phyloP scores from a whole-genome alignment of 1,139 yeast genomes.

The Candida frijolesensis region DNA sequence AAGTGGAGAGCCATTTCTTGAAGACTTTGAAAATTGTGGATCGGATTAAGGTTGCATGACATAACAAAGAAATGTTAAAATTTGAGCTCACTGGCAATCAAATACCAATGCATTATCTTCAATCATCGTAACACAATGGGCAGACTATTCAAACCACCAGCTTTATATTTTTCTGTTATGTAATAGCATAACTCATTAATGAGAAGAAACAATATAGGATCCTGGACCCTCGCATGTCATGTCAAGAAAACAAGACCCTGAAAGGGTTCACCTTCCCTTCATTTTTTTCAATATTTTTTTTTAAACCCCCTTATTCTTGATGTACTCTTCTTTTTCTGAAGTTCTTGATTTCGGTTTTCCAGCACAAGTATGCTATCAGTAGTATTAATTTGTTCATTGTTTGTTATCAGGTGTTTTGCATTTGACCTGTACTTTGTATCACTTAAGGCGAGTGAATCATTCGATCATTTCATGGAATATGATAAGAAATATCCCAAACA shows the following conservation, averaged over 20 bases:
- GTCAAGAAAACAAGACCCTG: too few species aligned
- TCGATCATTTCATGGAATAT: slow-evolving; percentile 42
- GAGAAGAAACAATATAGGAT: too few species aligned
- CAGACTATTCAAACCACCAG: too few species aligned
- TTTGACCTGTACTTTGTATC: slow-evolving; percentile 27
- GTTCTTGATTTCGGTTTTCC: not conserved
- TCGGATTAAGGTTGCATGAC: not conserved
- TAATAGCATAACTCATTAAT: too few species aligned
- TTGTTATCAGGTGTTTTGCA: slow-evolving; percentile 4
- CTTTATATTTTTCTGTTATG: too few species aligned
- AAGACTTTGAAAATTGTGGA: not conserved
- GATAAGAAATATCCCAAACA: slow-evolving; percentile 37
- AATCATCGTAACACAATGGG: not conserved
- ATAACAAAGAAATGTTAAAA: not conserved
- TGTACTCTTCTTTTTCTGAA: too few species aligned
- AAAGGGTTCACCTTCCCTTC: too few species aligned
- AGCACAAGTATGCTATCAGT: slow-evolving; percentile 2
- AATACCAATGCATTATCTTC: too few species aligned
- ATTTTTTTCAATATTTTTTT: too few species aligned
- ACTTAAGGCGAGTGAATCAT: slow-evolving; percentile 28
- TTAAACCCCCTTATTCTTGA: not conserved
- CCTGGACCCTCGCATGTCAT: too few species aligned
- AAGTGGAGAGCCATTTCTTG: slow-evolving; percentile 3
- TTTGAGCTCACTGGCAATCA: too few species aligned
- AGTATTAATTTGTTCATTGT: not conserved